A percentile compares a stretch with the other conserved stretches of the same genome.
These are phyloP conservation scores for Furcasterigmium furcatum DNA, from an alignment of 2,329 filamentous ascomycete genomes.

Conservation along the genomic window DNA sequence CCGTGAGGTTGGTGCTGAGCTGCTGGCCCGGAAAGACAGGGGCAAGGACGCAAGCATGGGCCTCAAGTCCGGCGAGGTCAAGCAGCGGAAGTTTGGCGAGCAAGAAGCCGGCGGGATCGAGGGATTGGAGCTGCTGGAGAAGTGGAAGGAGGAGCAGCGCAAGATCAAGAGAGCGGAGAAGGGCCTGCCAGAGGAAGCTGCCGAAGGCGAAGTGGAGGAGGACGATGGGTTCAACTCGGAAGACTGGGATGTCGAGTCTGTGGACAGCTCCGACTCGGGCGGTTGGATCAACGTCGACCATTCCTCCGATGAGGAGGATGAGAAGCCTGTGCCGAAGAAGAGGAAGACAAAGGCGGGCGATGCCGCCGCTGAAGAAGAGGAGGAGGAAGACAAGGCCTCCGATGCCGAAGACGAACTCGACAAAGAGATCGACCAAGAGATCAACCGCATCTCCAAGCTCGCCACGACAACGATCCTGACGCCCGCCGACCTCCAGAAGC, in stretches of 20 bases:
- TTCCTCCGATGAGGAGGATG: constrained; percentile 76
- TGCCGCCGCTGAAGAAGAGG: constrained; percentile 14
- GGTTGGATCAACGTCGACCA: constrained; percentile 95
- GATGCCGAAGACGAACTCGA: constrained; percentile 39
- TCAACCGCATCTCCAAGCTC: constrained; percentile 62
- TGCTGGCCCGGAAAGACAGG: constrained; percentile 85
- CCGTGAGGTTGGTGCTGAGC: constrained; percentile 83
- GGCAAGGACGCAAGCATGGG: constrained; percentile 89
- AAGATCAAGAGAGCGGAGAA: constrained; percentile 68
- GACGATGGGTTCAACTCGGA: constrained; percentile 54
- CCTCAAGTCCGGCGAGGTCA: constrained; percentile 70
- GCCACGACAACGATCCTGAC: constrained; percentile 95
- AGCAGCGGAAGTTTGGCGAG: constrained; percentile 79
- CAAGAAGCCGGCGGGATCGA: constrained; percentile 80
- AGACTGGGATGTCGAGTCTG: constrained; percentile 60
- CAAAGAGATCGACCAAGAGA: constrained; percentile 36
- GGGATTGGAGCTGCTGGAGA: constrained; percentile 84
- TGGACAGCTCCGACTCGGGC: constrained; percentile 66
- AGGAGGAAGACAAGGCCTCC: constrained; percentile 4
- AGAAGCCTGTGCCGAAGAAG: constrained; percentile 50
- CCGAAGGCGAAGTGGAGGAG: constrained; percentile 58
- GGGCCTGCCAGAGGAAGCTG: constrained; percentile 62
- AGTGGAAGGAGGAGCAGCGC: constrained; percentile 91
- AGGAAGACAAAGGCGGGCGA: constrained; percentile 21
- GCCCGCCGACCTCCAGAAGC: constrained; percentile 91